Conservation (phyloP, 192 early-diverging fungal species). For the Backusella circina region DNA sequence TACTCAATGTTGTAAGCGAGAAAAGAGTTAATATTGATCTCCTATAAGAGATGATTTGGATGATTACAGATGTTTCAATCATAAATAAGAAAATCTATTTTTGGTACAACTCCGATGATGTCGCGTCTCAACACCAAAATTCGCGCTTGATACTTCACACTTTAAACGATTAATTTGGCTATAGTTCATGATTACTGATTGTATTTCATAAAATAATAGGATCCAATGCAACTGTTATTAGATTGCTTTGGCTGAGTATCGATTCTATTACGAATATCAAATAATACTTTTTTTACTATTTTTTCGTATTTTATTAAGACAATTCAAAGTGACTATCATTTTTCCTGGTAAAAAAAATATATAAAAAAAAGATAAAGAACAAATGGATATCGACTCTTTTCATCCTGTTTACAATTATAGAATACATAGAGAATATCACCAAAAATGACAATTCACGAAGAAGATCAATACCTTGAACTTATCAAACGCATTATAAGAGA, state of each 20-base stretch:
- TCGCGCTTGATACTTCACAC: not conserved
- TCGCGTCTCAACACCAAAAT: not conserved
- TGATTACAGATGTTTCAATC: no score
- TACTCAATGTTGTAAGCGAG: not conserved
- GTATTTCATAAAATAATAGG: not conserved
- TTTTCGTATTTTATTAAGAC: not conserved
- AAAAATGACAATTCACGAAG: conserved; percentile 51
- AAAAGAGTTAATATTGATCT: no score
- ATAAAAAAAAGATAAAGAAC: not conserved
- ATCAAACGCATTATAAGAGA: conserved; percentile 64
- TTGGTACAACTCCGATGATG: no score
- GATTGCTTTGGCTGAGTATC: not conserved
- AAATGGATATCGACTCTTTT: not conserved
- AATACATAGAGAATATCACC: not conserved
- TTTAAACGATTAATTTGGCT: not conserved
- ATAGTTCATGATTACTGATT: not conserved
- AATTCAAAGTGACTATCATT: not conserved
- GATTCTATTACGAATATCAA: not conserved
- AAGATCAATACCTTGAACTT: conserved; percentile 86
- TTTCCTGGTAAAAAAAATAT: not conserved
- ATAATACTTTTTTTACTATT: not conserved
- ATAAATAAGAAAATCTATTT: not conserved
- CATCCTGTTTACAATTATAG: not conserved
- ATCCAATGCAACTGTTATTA: not conserved
- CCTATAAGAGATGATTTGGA: no score